Base-by-base conservation (phyloP, 176 grass and related monocot species). In the Stipa capillata region DNA sequence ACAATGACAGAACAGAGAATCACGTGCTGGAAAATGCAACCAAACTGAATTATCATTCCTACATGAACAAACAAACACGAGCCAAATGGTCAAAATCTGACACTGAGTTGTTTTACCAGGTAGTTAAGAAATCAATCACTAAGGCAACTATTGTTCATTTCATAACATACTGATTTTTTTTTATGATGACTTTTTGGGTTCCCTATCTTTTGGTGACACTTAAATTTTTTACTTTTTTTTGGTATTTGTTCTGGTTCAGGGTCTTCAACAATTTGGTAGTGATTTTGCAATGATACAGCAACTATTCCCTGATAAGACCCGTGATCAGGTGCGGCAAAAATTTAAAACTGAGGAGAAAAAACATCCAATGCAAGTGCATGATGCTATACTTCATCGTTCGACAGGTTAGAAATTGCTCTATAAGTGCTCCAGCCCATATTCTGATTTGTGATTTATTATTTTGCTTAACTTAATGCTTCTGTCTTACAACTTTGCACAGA, bases 281-380 rank as follows among this genome's bases (percentile, higher is more conserved):
- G 93, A 97, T 86, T 97, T 97, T 90, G 83, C 81, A 69, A 97
- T 97, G 90, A 92, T 97, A 90, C 89, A 90, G 1, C 87, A 86
- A 59, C 52, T 97, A 41, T 90, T 97, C 52, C 90, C 90, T 78
- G 87, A 88, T 56, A 83, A 88, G 56, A 92, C 90, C 47, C 82
- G 90, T 25, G 64, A 88, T 61, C 85, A 97, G 82, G 77, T 92
- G 76, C 91, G 89, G 42, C 29, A 77, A 57, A 97, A 97, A 77
- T 92, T 89, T 85, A 97, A 97, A 83, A 81, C 74, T 20, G 93
- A 92, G 44, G 93, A 97, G 73, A 88, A 71, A 42, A 97, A 82
- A 8, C 69, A 90, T 63, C 93, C 93, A 2, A 58, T 74, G 56
- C 85, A 78, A 67, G 50, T 97, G 54, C 82, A 69, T 84, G 90